Base-by-base conservation (phyloP, 176 grass and related monocot genomes). In the Microstegium vimineum region DNA sequence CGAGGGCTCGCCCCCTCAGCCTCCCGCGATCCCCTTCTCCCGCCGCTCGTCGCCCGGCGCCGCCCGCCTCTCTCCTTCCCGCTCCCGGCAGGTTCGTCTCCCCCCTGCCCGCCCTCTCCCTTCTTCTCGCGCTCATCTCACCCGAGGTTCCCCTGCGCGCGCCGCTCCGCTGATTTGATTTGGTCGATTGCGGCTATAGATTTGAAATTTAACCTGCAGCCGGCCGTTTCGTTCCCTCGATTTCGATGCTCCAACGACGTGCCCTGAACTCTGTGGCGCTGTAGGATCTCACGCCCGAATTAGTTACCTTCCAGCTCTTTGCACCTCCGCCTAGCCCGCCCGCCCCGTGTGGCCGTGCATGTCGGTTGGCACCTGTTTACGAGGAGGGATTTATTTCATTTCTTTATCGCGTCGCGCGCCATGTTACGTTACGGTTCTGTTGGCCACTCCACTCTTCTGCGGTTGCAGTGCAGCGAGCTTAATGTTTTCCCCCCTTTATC, bases 41-140 rank as follows among this genome's bases (percentile, higher is more conserved):
- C 69, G 40, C 40, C 38, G 69, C 25, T 30, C 25, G 38, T 45
- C 69, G 23, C 23, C 23, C 69, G 68, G 46, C 46, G 46, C 13
- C 36, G 65, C 31, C 17, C 31, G 63, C 38, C 23, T 14, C n/a
- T 42, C 37, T 70, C 68, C n/a, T 71, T 4, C 4, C 42, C 69
- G 69, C 69, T 17, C 69, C 69, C 23, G 13, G 15, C 69, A 47
- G 69, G 69, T 72, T 27, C 25, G 69, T 72, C 69, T 72, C 69
- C 56, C 18, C 22, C 4, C 22, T 2, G 17, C 35, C 35, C 35
- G n/a, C 20, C 36, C 10, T 25, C 54, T 25, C 17, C 17, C 47
- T 51, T 3, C 41, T 2, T 20, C 47, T 1, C 47, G 47, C 18
- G 49, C 8, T 56, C 22, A n/a, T n/a, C n/a, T n/a, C n/a, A n/a